Evolutionary conservation across 768 basidiomycete species (phyloP), one percentile per base, ranked within the genome.

Genomic region (Boletales sp.): DNA sequence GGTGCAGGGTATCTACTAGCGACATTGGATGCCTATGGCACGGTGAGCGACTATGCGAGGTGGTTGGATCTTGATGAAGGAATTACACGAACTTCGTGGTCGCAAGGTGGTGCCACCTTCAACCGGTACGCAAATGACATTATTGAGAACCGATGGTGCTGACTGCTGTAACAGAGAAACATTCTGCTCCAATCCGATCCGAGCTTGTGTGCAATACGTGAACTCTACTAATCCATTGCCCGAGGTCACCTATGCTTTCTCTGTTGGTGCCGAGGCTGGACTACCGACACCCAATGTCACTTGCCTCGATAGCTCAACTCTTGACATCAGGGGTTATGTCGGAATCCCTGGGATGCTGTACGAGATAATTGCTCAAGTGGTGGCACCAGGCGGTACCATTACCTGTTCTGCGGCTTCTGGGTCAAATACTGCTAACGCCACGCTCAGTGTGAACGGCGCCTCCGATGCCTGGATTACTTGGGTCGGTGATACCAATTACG

Each of bases 401-500:
- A 31, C 59, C 1, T 81, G 80, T 50, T 52, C 63, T n/a, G 40
- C 62, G 0, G 41, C 62, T 11, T 36, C 57, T 21, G 60, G 60
- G 10, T 58, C 64, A 32, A 54, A 41, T 29, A 62, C 71, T 5
- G 66, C 69, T 8, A 81, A 81, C 47, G 75, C 76, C 19, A 77
- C 77, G 2, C 48, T 88, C 18, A 66, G 65, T 30, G 71, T 88
- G 13, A 63, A 61, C 8, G 64, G 70, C 17, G 71, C 77, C 24
- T 68, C 69, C 2, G 81, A 83, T 50, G 73, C 81, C 0, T 86
- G 81, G 83, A 66, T 87, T 55, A 78, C 80, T 8, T 88, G 86
- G 85, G 78, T 82, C 15, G 87, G 86, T n/a, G 84, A 75, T 27
- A 89, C 87, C 14, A 76, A 87, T 41, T 89, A 83, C 61, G 71